Base-by-base conservation (phyloP, 2,329 filamentous ascomycete species). In the Sclerotinia subarctica region DNA sequence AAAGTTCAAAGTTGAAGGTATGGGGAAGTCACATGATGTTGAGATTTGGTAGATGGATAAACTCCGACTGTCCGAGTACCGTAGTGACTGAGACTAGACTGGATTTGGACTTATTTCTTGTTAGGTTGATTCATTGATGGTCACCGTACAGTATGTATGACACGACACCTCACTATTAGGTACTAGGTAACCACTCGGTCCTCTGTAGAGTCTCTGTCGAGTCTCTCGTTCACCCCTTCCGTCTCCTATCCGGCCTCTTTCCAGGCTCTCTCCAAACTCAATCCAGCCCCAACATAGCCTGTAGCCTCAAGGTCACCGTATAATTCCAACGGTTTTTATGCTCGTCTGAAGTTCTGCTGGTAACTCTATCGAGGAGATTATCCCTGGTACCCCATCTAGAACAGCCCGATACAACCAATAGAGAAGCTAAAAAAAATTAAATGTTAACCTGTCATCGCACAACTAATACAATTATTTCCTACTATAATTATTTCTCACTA, bases 401-500 rank as follows among this genome's bases (percentile, higher is more conserved):
- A 56, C 24, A 19, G 13, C 49, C 49, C 2, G 47, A 46, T 7
- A 19, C 58, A 62, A 4, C 58, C 58, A 62, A 62, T 62, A 24
- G n/a, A 58, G 15, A n/a, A 58, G 35, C 54, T 38, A 44, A 17
- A 47, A 10, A 65, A 57, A 65, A n/a, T n/a, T n/a, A n/a, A n/a
- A 38, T 19, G 51, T 47, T 65, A 46, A 62, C 29, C 49, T 65
- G 63, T 65, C 63, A 65, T 57, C 63, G 10, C 63, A 57, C 63
- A 65, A 62, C 21, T 26, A 49, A n/a, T 24, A 58, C 21, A 56
- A 35, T 35, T 47, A 65, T 65, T 65, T 58, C 42, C 46, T 38
- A 38, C 19, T 24, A 62, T 62, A 38, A 47, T 35, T 57, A 24
- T 65, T n/a, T 53, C 32, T 42, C 38, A 15, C 0, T 42, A 42